Percentiles rank a stretch among this genome's conserved stretches.
These are phyloP conservation scores for Boletus barrowsii DNA, from an alignment of 768 basidiomycete species.

Conservation along the genomic window DNA sequence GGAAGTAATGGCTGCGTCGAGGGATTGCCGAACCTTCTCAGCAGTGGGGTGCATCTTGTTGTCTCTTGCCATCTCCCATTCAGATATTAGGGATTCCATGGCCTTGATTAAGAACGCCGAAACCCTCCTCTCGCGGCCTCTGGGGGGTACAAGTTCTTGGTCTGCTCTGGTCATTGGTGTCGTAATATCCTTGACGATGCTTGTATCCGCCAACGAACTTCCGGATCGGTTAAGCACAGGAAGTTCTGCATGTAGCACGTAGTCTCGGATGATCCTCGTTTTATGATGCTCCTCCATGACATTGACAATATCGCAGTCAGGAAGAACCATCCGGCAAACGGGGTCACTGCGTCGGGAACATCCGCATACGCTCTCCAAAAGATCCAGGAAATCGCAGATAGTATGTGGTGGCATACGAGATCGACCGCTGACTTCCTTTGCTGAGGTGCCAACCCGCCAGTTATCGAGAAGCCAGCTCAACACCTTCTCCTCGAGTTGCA, in stretches of 20 bases:
- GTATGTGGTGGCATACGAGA: slow-evolving; percentile 50
- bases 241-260: slow-evolving; percentile 61
- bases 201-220: slow-evolving; percentile 2
- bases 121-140: slow-evolving; percentile 57
- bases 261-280: slow-evolving; percentile 64
- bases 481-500: slow-evolving; percentile 86
- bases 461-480: slow-evolving; percentile 75
- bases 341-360: slow-evolving; percentile 46
- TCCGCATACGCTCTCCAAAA: slow-evolving; percentile 66
- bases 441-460: slow-evolving; percentile 54
- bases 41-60: slow-evolving; percentile 42
- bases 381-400: slow-evolving; percentile 55
- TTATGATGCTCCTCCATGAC: slow-evolving; percentile 56
- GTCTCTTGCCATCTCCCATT: slow-evolving; percentile 46
- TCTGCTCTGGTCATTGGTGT: slow-evolving; percentile 7
- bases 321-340: slow-evolving; percentile 52
- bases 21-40: slow-evolving; percentile 59
- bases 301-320: slow-evolving; percentile 65
- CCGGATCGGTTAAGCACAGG: slow-evolving; percentile 36
- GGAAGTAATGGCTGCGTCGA: slow-evolving; percentile 68
- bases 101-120: slow-evolving; percentile 62
- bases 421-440: slow-evolving; percentile 34
- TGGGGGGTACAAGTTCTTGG: slow-evolving; percentile 43
- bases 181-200: slow-evolving; percentile 1
- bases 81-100: slow-evolving; percentile 47